phyloP scores from a whole-genome alignment of 352 stramenopile genomes.

The Pythium folliculosum region DNA sequence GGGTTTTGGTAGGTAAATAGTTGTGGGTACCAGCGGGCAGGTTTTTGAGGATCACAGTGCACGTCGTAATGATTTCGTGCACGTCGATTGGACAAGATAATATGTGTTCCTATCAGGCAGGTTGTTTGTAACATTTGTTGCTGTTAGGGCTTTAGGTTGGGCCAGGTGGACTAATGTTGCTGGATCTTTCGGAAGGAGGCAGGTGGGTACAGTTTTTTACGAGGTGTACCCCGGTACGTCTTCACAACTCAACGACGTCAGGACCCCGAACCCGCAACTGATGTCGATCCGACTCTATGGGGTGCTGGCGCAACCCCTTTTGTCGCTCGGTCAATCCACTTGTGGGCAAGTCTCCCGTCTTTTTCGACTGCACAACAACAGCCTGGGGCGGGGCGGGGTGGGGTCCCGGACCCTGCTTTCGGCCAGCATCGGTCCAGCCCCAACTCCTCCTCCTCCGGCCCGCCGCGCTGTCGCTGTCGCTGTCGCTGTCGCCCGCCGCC shows the following conservation, averaged over 20 bases:
- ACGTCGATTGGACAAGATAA: not conserved
- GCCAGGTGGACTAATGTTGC: too few species aligned
- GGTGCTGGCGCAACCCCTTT: not conserved
- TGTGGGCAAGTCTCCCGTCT: not conserved
- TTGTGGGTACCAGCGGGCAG: not conserved
- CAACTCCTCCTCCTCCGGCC: too few species aligned
- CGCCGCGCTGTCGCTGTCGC: too few species aligned
- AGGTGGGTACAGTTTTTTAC: not conserved
- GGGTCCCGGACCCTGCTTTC: not conserved
- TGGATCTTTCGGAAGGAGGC: not conserved
- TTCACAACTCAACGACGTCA: slow-evolving; percentile 1
- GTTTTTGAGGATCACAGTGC: slow-evolving; percentile 6
- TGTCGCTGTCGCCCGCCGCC: not conserved
- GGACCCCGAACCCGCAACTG: slow-evolving; percentile 9
- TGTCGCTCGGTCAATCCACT: not conserved
- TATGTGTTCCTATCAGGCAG: not conserved
- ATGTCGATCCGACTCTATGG: slow-evolving; percentile 12
- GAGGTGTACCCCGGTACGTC: not conserved
- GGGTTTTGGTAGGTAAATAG: slow-evolving; percentile 1
- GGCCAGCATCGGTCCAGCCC: too few species aligned
- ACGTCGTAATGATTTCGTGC: not conserved
- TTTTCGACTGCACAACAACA: slow-evolving; percentile 5
- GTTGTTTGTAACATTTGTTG: too few species aligned
- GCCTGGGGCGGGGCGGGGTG: not conserved
- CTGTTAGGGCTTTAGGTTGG: too few species aligned